Evolutionary conservation across 2,329 filamentous ascomycete species (phyloP).

Genomic region (Penicillium paneum): DNA sequence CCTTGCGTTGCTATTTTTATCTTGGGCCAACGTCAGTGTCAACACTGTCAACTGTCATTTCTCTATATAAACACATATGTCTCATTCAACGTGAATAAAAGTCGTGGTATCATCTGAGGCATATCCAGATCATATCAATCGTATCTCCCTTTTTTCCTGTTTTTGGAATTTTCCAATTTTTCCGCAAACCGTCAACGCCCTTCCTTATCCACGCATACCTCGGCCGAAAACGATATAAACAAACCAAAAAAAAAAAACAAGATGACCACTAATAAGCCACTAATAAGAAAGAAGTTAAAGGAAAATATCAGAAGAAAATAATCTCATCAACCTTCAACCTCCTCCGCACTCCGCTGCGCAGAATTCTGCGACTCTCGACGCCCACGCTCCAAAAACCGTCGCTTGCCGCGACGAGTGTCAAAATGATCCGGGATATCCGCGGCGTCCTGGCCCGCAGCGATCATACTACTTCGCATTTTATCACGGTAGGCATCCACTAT

Average conservation of each 20-base stretch:
- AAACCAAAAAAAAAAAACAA: background rate
- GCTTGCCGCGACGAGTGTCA: constrained; percentile 83
- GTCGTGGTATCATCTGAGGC: constrained; percentile 3
- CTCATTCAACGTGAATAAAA: background rate
- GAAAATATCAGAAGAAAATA: background rate
- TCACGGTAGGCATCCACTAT: constrained; percentile 90
- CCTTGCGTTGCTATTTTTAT: constrained; percentile 5
- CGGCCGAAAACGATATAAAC: background rate
- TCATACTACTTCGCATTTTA: constrained; percentile 80
- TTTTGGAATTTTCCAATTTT: background rate
- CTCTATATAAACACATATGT: background rate
- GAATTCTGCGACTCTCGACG: constrained; percentile 25
- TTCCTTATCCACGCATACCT: background rate
- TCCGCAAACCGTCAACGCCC: constrained; percentile 1
- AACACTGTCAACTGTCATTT: background rate
- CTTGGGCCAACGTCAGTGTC: no score
- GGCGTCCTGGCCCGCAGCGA: constrained; percentile 73
- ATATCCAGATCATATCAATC: background rate
- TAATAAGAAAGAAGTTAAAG: background rate
- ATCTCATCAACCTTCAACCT: constrained; percentile 32
- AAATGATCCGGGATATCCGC: constrained; percentile 75
- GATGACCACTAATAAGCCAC: background rate
- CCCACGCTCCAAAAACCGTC: constrained; percentile 60
- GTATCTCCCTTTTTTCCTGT: background rate
- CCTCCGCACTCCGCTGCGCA: constrained; percentile 36